Percentiles rank a stretch among this genome's conserved stretches.
Conservation (phyloP, 441 rosid genomes). For the Populus trichocarpa region DNA sequence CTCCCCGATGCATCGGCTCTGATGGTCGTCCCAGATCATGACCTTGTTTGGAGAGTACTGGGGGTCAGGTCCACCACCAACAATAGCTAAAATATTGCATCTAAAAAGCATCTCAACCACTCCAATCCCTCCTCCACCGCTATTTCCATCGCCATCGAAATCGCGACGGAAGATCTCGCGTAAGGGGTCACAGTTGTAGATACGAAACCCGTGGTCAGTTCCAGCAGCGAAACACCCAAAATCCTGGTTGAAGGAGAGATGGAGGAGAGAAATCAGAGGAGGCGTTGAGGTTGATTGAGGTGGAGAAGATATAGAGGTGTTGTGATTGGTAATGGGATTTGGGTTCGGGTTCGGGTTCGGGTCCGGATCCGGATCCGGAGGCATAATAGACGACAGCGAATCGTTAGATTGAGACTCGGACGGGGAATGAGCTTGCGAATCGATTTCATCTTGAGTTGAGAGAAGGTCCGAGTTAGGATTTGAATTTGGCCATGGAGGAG, state of each 20-base stretch:
- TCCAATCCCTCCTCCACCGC: slow-evolving; percentile 62
- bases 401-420: slow-evolving; percentile 40
- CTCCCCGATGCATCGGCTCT: slow-evolving; percentile 84
- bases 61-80: slow-evolving; percentile 84
- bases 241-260: slow-evolving; percentile 62
- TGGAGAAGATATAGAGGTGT: slow-evolving; percentile 14
- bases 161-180: slow-evolving; percentile 91
- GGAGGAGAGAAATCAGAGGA: slow-evolving; percentile 32
- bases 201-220: slow-evolving; percentile 79
- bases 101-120: slow-evolving; percentile 93
- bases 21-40: slow-evolving; percentile 98
- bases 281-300: slow-evolving; percentile 16
- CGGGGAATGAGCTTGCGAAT: slow-evolving; percentile 32
- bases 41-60: slow-evolving; percentile 75
- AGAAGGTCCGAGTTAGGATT: slow-evolving; percentile 30
- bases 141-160: slow-evolving; percentile 36
- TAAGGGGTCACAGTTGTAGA: slow-evolving; percentile 91
- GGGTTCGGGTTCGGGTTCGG: slow-evolving; percentile 19
- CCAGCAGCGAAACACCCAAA: slow-evolving; percentile 82
- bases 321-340: slow-evolving; percentile 16
- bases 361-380: slow-evolving; percentile 18
- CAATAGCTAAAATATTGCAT: slow-evolving; percentile 79
- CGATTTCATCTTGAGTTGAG: slow-evolving; percentile 28
- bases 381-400: slow-evolving; percentile 38
- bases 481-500: slow-evolving; percentile 55